Base-by-base conservation (phyloP, 495 filamentous ascomycete species). In the Aspergillus panamensis region DNA sequence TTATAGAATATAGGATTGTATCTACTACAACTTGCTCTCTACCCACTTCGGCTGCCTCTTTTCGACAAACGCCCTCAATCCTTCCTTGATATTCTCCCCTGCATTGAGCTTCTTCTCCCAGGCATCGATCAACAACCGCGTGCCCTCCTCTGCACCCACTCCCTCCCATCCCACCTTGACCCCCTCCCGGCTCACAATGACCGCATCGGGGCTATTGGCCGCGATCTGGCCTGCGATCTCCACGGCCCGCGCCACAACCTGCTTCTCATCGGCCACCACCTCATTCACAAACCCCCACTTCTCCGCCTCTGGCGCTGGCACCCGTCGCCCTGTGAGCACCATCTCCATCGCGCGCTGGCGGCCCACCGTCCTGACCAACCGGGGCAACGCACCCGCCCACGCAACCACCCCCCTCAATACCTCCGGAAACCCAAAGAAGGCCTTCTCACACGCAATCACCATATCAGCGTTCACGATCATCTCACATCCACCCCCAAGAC, bases 81-180 rank as follows among this genome's bases (percentile, higher is more conserved):
- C 91, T 74, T 95, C 91, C 68, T 77, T 82, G 62, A 90, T 86
- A 77, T 95, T 95, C 72, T 90, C 84, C 6, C 89, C 91, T 20
- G 69, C 77, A 53, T 85, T 76, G 62, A 96, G 78, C 66, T 77
- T 68, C 59, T 65, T 72, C 66, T 79, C 87, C 81, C 83, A 79
- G 6, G 79, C 82, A 58, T 81, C 79, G 44, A 75, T 70, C 63
- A 89, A 61, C 45, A 82, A 64, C 55, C 77, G 76, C 33, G 83
- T 87, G 35, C 71, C 88, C 70, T 86, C 81, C 65, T 87, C 84
- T 42, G 83, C 86, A 8, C 87, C 84, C 3, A 82, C 67, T 4
- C 81, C 81, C 68, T 90, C 87, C 87, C 87, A 91, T 0, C 83
- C 86, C 66, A 86, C 61, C 73, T 84, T 85, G 10, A 94, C 62